phyloP scores from a whole-genome alignment of 148 eudicot genomes.

The Cornus florida region DNA sequence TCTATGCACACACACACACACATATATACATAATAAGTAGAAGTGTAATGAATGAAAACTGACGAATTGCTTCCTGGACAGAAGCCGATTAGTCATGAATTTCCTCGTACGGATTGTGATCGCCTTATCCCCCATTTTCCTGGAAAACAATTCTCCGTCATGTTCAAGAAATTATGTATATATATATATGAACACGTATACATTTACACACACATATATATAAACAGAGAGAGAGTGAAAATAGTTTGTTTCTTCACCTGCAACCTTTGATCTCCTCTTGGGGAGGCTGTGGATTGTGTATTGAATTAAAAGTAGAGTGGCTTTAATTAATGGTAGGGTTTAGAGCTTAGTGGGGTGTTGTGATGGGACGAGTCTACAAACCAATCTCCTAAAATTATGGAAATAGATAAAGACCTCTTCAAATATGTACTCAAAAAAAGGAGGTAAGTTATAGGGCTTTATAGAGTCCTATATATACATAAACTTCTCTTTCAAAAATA shows the following conservation, averaged over 20 bases:
- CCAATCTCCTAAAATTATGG: background rate
- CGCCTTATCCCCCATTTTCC: constrained; percentile 73
- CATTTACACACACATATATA: too few relatives aligned
- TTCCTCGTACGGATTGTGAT: constrained; percentile 80
- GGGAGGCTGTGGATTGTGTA: background rate
- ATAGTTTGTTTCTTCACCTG: background rate
- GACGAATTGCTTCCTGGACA: constrained; percentile 83
- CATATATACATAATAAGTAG: too few relatives aligned
- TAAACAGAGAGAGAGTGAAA: background rate
- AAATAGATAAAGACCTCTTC: too few relatives aligned
- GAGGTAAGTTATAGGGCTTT: too few relatives aligned
- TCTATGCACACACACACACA: too few relatives aligned
- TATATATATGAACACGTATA: background rate
- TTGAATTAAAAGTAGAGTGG: background rate
- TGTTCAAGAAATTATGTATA: background rate
- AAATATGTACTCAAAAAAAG: too few relatives aligned
- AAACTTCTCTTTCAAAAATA: too few relatives aligned
- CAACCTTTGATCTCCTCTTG: background rate
- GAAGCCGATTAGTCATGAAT: constrained; percentile 87
- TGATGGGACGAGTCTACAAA: background rate
- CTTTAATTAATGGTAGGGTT: background rate
- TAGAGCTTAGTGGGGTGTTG: background rate
- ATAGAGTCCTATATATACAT: too few relatives aligned
- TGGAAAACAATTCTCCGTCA: background rate
- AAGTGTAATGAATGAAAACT: constrained; percentile 9